Percentiles rank a stretch among this genome's conserved stretches.
Evolutionary conservation across 345 rosid species (phyloP).

Genomic region (Gossypium ekmanianum): DNA sequence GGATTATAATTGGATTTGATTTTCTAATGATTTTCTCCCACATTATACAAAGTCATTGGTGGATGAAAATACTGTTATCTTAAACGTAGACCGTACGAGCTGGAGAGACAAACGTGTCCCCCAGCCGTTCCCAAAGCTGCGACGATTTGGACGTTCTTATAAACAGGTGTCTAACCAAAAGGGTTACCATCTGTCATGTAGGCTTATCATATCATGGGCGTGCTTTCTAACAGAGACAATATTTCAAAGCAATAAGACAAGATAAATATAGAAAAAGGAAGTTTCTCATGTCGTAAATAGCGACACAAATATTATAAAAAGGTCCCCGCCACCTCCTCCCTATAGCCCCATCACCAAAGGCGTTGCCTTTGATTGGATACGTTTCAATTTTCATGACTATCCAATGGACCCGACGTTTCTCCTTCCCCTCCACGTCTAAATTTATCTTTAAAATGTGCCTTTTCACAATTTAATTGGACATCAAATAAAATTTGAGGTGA

Average conservation of each 20-base stretch:
- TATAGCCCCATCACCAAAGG: not conserved
- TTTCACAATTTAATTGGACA: not conserved
- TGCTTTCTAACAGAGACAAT: conserved; percentile 11
- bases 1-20: not conserved
- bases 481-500: not conserved
- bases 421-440: not conserved
- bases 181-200: not conserved
- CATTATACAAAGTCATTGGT: not conserved
- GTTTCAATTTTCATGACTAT: not conserved
- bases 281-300: conserved; percentile 1
- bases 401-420: not conserved
- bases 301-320: not conserved
- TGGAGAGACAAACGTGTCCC: not conserved
- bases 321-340: conserved; percentile 5
- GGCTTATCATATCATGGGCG: not conserved
- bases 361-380: conserved; percentile 11
- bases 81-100: not conserved
- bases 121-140: not conserved
- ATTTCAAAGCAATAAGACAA: conserved; percentile 18
- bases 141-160: not conserved
- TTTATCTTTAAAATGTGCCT: not conserved
- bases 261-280: conserved; percentile 2
- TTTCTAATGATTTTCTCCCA: not conserved
- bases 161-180: conserved; percentile 3
- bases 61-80: conserved; percentile 8